Conservation (phyloP, 1,284 basidiomycete genomes). For the Trichosporon faecale region DNA sequence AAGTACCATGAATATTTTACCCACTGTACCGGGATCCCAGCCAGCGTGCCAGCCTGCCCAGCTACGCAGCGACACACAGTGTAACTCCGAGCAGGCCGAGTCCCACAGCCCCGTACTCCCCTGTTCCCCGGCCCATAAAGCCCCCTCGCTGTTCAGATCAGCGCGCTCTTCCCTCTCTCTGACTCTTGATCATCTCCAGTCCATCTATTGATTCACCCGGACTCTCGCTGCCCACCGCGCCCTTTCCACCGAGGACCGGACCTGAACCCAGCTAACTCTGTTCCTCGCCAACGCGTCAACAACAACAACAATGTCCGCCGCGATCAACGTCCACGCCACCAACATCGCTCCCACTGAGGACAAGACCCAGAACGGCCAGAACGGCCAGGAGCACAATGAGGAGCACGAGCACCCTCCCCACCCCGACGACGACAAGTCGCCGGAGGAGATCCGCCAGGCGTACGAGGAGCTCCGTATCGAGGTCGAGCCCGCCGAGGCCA, state of each 20-base stretch:
- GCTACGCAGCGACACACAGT: neutral
- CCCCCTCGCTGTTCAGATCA: neutral
- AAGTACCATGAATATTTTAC: neutral
- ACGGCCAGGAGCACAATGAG: neutral
- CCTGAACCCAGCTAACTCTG: neutral
- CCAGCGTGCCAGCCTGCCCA: neutral
- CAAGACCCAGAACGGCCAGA: neutral
- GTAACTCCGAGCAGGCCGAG: neutral
- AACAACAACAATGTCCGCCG: constrained; percentile 3
- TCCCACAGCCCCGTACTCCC: neutral
- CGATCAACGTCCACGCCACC: neutral
- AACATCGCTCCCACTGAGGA: neutral
- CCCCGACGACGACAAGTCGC: constrained; percentile 4
- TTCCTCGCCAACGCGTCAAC: neutral
- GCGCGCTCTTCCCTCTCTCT: neutral
- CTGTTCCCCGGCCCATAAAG: neutral
- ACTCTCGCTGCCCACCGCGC: neutral
- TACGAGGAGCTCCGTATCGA: constrained; percentile 45
- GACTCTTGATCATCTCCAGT: neutral
- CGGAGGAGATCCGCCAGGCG: constrained; percentile 22
- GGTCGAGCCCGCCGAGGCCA: constrained; percentile 36
- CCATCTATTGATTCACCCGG: neutral
- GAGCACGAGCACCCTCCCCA: neutral
- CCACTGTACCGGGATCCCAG: neutral
- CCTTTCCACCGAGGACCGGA: neutral